Base-by-base conservation (phyloP, 1,139 yeast genomes). In the Maudiozyma humilis region DNA sequence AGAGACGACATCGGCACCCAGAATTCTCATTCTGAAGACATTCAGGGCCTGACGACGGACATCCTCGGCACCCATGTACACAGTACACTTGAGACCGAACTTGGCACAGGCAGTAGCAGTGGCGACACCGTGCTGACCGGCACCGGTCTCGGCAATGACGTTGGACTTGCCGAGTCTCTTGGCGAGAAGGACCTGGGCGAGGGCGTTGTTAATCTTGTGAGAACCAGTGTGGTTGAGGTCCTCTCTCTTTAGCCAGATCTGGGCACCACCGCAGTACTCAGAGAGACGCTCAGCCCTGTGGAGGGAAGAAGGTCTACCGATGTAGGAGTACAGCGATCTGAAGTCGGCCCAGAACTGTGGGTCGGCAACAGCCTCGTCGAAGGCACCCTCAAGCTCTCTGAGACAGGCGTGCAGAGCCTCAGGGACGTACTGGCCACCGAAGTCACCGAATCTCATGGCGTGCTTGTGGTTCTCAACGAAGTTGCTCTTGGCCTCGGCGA, bases 91-190 rank as follows among this genome's bases (percentile, higher is more conserved):
- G 67, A 91, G 66, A 43, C 98, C 98, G 57, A 91, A 91, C 66
- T 91, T 93, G 53, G 99, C 99, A 69, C 96, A 89, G 0, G 95
- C 97, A 45, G 98, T 91, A 27, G 99, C 99, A 47, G 98, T 91
- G 38, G 99, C 99, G 37, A 91, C 99, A 70, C 99, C 99, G 64
- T 91, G 99, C 71, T 91, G 99, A 51, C 99, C 99, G 44, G 99
- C 99, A 66, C 99, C 99, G 38, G 99, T 91, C 70, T 91, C 99
- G 38, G 99, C 99, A 63, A 91, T 91, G 50, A 91, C 78, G 56
- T 84, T 80, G 49, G 71, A 79, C 71, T 91, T 91, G 41, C 98
- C 98, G 55, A 93, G 73, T 65, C 98, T 77, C 65, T 76, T 85
- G 32, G 98, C 98, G 54, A 91, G 73, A 49, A 91, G 72, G 19